Base-by-base conservation (phyloP, 768 basidiomycete genomes). In the Rhodotorula paludigena region DNA sequence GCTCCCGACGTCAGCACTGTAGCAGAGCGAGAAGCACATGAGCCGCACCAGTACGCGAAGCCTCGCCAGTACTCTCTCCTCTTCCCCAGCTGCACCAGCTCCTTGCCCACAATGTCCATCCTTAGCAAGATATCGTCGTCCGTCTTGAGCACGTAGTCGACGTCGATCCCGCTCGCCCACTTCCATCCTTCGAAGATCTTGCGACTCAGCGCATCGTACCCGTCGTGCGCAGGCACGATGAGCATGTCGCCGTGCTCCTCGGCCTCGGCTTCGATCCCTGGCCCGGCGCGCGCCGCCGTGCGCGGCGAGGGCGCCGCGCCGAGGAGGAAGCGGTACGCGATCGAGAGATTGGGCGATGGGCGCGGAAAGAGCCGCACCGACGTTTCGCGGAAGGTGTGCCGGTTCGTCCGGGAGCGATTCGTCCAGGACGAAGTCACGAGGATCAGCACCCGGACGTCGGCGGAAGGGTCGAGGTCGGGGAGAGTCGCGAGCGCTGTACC, bases 131-230 rank as follows among this genome's bases (percentile, higher is more conserved):
- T 56, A 38, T 70, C 68, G 51, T 73, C 72, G 47, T 73, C 65
- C 48, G 72, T 73, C 60, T 68, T 66, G 36, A 73, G 15, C 9
- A 73, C 68, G 42, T 69, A 73, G 28, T 73, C 68, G 33, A 70
- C 66, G 25, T 64, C 60, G 49, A 60, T 21, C 32, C 32, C 45
- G 12, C 49, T 30, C 21, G 63, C 68, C 68, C 72, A 73, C n/a
- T 36, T 49, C 65, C 60, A 70, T 8, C 62, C 63, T 23, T 58
- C 62, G 56, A 38, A 62, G 7, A 58, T 44, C 60, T 73, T 73
- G 39, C 39, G n/a, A 45, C 56, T 70, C 36, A 57, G 28, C 12
- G 64, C 44, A 12, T 56, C 65, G 59, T 42, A 33, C 8, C 30
- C 32, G 47, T 70, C 68, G 45, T 52, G 47, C 32, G 65, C 61